Conservation (phyloP, 164 flowering plant species). For the Protea cynaroides region DNA sequence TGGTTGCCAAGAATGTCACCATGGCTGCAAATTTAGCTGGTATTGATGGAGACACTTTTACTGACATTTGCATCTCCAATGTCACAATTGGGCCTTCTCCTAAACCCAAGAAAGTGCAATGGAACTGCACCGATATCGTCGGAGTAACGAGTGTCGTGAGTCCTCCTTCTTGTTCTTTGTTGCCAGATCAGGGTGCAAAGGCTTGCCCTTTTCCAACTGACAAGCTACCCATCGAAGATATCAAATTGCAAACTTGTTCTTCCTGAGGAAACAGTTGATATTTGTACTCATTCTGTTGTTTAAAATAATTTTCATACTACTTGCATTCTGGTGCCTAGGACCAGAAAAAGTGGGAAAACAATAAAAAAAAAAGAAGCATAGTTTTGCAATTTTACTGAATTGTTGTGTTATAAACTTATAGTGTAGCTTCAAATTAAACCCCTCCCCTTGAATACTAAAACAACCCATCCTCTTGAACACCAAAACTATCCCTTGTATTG, state of each 20-base stretch:
- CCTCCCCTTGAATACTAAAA: too few species aligned
- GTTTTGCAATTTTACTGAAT: too few species aligned
- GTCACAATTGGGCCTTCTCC: conserved; percentile 35
- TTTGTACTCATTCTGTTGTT: too few species aligned
- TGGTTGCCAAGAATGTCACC: conserved; percentile 56
- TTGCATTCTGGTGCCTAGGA: too few species aligned
- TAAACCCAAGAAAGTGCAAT: conserved; percentile 43
- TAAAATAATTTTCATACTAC: too few species aligned
- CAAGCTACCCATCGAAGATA: not conserved
- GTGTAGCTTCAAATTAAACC: too few species aligned
- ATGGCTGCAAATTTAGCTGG: conserved; percentile 61
- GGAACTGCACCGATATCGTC: conserved; percentile 44
- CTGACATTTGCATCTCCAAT: conserved; percentile 60
- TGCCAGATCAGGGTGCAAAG: conserved; percentile 23
- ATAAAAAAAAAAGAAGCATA: too few species aligned
- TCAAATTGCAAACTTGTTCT: conserved; percentile 3
- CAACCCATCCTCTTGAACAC: too few species aligned
- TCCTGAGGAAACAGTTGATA: not conserved
- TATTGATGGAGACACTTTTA: conserved; percentile 40
- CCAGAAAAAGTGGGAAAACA: too few species aligned
- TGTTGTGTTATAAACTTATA: too few species aligned
- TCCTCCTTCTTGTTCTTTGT: conserved; percentile 38
- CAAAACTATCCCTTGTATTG: too few species aligned
- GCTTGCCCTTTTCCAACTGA: not conserved
- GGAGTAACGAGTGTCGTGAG: conserved; percentile 45